These are phyloP conservation scores for Elaphomyces granulatus DNA, from an alignment of 495 filamentous ascomycete species.

Conservation along the genomic window DNA sequence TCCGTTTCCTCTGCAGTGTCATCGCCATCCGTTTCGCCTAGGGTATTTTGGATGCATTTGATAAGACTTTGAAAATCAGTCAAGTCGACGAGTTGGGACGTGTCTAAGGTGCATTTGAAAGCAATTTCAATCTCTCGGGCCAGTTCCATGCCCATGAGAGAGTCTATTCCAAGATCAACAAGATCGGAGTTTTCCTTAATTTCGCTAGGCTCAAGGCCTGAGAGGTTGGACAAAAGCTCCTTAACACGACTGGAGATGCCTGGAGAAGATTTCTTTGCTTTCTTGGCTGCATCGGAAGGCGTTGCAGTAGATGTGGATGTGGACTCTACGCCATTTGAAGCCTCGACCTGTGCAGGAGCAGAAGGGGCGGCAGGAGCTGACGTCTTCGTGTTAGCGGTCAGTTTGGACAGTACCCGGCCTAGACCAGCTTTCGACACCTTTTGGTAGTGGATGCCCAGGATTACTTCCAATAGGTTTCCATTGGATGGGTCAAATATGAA, in stretches of 20 bases:
- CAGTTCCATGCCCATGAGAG: slow-evolving; percentile 41
- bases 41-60: neutral
- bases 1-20: slow-evolving; percentile 1
- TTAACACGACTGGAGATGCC: too few relatives aligned
- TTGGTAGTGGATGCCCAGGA: slow-evolving; percentile 36
- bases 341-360: too few relatives aligned
- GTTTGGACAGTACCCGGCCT: slow-evolving; percentile 17
- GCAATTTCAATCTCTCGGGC: slow-evolving; percentile 32
- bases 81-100: slow-evolving; percentile 7
- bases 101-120: slow-evolving; percentile 26
- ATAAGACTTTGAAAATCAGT: slow-evolving; percentile 5
- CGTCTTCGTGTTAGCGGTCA: slow-evolving; percentile 4
- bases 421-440: slow-evolving; percentile 30
- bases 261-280: too few relatives aligned
- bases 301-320: slow-evolving; percentile 1
- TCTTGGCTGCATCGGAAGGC: slow-evolving; percentile 1
- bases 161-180: slow-evolving; percentile 40
- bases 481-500: slow-evolving; percentile 35
- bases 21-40: slow-evolving; percentile 1
- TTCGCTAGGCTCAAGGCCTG: too few relatives aligned
- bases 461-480: slow-evolving; percentile 29
- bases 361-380: slow-evolving; percentile 3
- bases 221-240: too few relatives aligned
- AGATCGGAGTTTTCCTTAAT: slow-evolving; percentile 22
- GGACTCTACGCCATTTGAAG: too few relatives aligned